Evolutionary conservation across 805 yeast genomes (phyloP).

Genomic region (Wickerhamiella hasegawae): DNA sequence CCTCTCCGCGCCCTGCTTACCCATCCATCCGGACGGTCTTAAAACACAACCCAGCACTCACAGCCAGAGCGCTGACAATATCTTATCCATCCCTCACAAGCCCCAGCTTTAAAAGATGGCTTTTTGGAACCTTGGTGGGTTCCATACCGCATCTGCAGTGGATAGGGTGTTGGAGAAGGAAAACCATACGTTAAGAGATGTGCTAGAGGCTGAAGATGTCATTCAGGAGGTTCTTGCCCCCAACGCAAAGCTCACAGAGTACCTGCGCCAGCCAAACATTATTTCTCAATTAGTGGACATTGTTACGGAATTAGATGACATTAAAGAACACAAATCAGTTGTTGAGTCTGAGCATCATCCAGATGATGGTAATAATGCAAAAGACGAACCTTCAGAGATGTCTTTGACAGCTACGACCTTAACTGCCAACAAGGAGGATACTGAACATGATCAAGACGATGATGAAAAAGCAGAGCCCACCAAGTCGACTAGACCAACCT

Average conservation of each 20-base stretch:
- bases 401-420: neutral
- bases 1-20: too few relatives aligned
- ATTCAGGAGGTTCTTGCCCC: slow-evolving; percentile 58
- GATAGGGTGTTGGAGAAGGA: slow-evolving; percentile 34
- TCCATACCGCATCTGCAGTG: slow-evolving; percentile 37
- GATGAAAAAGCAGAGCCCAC: neutral
- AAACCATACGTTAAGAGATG: slow-evolving; percentile 29
- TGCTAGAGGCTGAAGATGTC: slow-evolving; percentile 61
- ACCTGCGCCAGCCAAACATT: slow-evolving; percentile 63
- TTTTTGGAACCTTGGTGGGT: slow-evolving; percentile 48
- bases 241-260: slow-evolving; percentile 60
- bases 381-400: neutral
- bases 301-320: slow-evolving; percentile 19
- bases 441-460: neutral
- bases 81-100: too few relatives aligned
- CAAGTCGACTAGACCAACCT: neutral
- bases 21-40: too few relatives aligned
- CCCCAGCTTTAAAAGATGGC: too few relatives aligned
- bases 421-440: neutral
- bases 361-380: neutral
- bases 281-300: slow-evolving; percentile 51
- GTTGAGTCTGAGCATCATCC: neutral
- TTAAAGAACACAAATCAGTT: neutral
- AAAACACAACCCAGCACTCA: too few relatives aligned
- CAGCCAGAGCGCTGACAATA: neutral